These are phyloP conservation scores for Lipomyces kockii DNA, from an alignment of 805 yeast species.

Conservation along the genomic window DNA sequence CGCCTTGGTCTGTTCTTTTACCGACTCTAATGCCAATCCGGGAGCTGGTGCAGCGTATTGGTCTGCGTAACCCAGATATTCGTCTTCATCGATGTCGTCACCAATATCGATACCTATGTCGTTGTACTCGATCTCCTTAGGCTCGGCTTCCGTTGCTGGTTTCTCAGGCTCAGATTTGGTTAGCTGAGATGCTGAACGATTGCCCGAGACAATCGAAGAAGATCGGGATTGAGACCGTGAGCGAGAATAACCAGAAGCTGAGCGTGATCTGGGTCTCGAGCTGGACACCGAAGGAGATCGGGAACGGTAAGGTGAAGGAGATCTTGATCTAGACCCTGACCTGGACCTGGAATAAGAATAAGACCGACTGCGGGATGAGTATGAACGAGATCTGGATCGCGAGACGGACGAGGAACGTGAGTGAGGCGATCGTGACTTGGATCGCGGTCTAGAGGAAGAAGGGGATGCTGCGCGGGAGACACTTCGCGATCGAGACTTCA, in stretches of 20 bases:
- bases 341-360: neutral
- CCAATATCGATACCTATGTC: slow-evolving; percentile 31
- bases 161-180: neutral
- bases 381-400: slow-evolving; percentile 3
- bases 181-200: neutral
- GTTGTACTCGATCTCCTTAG: slow-evolving; percentile 13
- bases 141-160: slow-evolving; percentile 1
- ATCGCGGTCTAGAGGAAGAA: neutral
- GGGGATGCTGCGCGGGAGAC: neutral
- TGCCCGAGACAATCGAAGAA: neutral
- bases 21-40: neutral
- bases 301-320: neutral
- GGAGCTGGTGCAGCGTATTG: neutral
- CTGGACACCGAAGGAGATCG: neutral
- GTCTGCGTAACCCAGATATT: slow-evolving; percentile 12
- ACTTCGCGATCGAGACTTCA: neutral
- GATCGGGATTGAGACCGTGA: slow-evolving; percentile 14
- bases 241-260: slow-evolving; percentile 3
- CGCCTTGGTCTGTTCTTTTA: neutral
- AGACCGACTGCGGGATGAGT: slow-evolving; percentile 1
- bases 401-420: neutral
- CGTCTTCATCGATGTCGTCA: slow-evolving; percentile 21
- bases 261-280: neutral
- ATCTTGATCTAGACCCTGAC: neutral
- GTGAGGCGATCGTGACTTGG: neutral